Base-by-base conservation (phyloP, 129 eudicot species). In the Chrysanthemum seticuspe region DNA sequence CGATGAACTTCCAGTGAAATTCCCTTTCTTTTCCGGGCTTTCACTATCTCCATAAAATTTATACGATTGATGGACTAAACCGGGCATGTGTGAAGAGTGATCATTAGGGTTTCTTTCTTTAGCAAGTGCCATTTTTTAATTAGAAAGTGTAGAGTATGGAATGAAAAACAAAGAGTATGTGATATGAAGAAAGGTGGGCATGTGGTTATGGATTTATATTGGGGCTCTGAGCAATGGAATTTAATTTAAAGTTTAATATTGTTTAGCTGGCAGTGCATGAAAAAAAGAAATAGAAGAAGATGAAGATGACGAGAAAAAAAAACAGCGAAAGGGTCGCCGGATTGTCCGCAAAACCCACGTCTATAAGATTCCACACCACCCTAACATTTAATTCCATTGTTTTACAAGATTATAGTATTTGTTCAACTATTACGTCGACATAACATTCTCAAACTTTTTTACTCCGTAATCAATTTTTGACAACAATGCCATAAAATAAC, bases 311-410 rank as follows among this genome's bases (percentile, higher is more conserved):
- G 40, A 65, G 72, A 31, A 65, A 52, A 23, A 52, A 80, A 68
- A 79, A 78, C 87, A 86, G 93, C 97, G 78, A 63, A 83, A 88
- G 81, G 79, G 19, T 31, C 89, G 97, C 84, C 96, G 97, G 84
- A 80, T 86, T 84, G 88, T 50, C 65, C 90, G 96, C 91, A 71
- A 77, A 51, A 71, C 82, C 82, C 97, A 91, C 87, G 95, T 84
- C 90, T 82, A 53, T 79, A 85, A 87, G 79, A 75, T 68, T 74
- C 79, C 83, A 79, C 64, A 75, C 61, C 76, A 80, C 48, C 72
- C 13, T 18, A 50, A 45, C 64, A 62, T 80, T 90, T 75, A 87
- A 83, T 64, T 79, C 67, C 82, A 45, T 55, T n/a, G n/a, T 59
- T 18, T 48, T 49, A 19, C 50, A 7, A 40, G 47, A 40, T 40